A percentile compares a stretch with the other conserved stretches of the same genome.
Evolutionary conservation across 345 rosid genomes (phyloP).

Genomic region (Hirschfeldia incana): DNA sequence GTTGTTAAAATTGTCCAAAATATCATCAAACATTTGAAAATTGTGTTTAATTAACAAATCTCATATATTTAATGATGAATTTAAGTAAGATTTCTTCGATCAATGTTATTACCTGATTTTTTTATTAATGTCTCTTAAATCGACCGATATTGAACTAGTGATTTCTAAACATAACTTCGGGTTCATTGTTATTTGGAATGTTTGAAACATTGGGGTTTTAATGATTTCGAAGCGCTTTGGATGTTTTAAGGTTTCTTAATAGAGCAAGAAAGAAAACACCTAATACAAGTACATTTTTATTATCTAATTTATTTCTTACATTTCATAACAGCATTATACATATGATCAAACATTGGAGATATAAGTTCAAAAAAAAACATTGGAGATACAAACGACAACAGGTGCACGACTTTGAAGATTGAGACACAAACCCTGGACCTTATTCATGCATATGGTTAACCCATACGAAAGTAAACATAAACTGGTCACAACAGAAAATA

Average conservation of each 20-base stretch:
- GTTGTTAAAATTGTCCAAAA: neutral
- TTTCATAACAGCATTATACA: conserved; percentile 14
- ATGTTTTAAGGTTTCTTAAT: neutral
- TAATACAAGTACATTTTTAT: neutral
- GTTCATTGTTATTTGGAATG: neutral
- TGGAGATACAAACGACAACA: neutral
- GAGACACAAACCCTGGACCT: conserved; percentile 25
- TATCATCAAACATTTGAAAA: neutral
- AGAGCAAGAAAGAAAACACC: neutral
- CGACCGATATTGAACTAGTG: neutral
- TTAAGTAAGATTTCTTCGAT: neutral
- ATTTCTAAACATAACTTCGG: neutral
- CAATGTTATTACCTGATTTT: neutral
- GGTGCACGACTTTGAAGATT: neutral
- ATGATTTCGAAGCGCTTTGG: neutral
- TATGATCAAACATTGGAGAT: neutral
- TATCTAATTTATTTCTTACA: neutral
- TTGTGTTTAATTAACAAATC: neutral
- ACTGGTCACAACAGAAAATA: conserved; percentile 19
- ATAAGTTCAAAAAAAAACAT: too few species aligned
- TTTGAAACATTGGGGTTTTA: neutral
- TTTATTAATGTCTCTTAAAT: neutral
- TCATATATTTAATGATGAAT: neutral
- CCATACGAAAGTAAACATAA: conserved; percentile 3
- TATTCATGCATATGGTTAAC: conserved; percentile 24